Percentiles rank a stretch among this genome's conserved stretches.
These are phyloP conservation scores for Posidonia australis DNA, from an alignment of 106 monocot genomes.

Conservation along the genomic window DNA sequence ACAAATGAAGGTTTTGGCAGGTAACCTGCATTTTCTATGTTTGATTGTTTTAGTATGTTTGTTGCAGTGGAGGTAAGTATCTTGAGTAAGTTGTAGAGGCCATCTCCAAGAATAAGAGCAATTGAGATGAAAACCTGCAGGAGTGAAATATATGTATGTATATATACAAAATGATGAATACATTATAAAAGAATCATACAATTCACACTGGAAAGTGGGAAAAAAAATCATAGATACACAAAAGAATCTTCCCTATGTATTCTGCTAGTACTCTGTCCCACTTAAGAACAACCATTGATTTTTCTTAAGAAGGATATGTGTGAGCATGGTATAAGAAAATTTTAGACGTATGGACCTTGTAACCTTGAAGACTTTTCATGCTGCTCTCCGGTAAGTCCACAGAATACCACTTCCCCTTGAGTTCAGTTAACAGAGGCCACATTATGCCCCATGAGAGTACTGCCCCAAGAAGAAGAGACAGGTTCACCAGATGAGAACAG, in stretches of 20 bases:
- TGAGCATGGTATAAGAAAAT: too few relatives aligned
- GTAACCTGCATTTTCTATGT: conserved; percentile 24
- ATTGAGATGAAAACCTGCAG: conserved; percentile 79
- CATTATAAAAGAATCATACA: too few relatives aligned
- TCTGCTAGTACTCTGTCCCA: too few relatives aligned
- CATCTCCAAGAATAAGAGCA: conserved; percentile 87
- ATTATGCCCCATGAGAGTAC: conserved; percentile 95
- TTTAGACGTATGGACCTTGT: conserved; percentile 38
- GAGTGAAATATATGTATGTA: background rate
- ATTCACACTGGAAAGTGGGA: too few relatives aligned
- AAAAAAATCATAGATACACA: too few relatives aligned
- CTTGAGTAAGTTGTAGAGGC: conserved; percentile 83
- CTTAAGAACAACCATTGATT: too few relatives aligned
- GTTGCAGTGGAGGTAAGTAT: conserved; percentile 49
- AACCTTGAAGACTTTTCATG: conserved; percentile 91
- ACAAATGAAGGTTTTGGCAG: too few relatives aligned
- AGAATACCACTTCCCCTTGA: conserved; percentile 85
- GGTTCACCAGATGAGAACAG: conserved; percentile 87
- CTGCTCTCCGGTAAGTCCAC: conserved; percentile 58
- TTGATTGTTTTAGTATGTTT: conserved; percentile 40
- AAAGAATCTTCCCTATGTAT: too few relatives aligned
- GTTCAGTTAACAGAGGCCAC: conserved; percentile 82
- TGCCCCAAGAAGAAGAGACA: conserved; percentile 81
- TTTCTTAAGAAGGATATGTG: too few relatives aligned
- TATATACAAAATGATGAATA: too few relatives aligned